A percentile compares a stretch with the other conserved stretches of the same genome.
Conservation (phyloP, 2,329 filamentous ascomycete genomes). For the Botrytis byssoidea region DNA sequence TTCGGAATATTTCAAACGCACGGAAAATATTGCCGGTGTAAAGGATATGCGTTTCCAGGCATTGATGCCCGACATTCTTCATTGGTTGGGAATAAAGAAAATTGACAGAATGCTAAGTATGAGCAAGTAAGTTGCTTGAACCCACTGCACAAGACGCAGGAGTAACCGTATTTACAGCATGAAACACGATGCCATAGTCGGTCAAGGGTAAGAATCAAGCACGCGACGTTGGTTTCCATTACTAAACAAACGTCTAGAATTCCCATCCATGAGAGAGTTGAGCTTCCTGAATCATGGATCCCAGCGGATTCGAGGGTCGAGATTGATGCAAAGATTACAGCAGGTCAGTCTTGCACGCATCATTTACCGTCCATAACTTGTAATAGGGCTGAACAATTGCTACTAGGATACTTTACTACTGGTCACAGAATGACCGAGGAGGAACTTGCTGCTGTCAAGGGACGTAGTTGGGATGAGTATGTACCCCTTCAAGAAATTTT, state of each 20-base stretch:
- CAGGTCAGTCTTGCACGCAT: constrained; percentile 54
- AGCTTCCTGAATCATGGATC: constrained; percentile 91
- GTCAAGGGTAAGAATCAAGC: constrained; percentile 59
- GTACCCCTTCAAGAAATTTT: constrained; percentile 35
- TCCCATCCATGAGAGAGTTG: constrained; percentile 84
- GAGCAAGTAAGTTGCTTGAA: constrained; percentile 62
- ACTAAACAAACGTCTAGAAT: constrained; percentile 51
- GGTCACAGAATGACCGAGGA: constrained; percentile 86
- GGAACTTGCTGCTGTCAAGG: constrained; percentile 81
- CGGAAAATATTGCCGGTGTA: constrained; percentile 97
- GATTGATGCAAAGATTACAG: constrained; percentile 97
- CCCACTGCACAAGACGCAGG: constrained; percentile 25
- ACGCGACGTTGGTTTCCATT: constrained; percentile 12
- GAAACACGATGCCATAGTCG: constrained; percentile 87
- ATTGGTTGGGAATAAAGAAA: constrained; percentile 98
- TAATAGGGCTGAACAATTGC: constrained; percentile 38
- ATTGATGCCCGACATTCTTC: constrained; percentile 94
- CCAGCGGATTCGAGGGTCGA: constrained; percentile 95
- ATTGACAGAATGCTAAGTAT: constrained; percentile 98
- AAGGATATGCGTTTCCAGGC: constrained; percentile 98
- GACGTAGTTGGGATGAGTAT: constrained; percentile 86
- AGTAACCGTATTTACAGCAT: constrained; percentile 53
- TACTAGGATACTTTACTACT: constrained; percentile 72
- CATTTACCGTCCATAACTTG: constrained; percentile 9
- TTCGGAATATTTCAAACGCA: constrained; percentile 92